Base-by-base conservation (phyloP, 768 basidiomycete genomes). In the Lentinula edodes region DNA sequence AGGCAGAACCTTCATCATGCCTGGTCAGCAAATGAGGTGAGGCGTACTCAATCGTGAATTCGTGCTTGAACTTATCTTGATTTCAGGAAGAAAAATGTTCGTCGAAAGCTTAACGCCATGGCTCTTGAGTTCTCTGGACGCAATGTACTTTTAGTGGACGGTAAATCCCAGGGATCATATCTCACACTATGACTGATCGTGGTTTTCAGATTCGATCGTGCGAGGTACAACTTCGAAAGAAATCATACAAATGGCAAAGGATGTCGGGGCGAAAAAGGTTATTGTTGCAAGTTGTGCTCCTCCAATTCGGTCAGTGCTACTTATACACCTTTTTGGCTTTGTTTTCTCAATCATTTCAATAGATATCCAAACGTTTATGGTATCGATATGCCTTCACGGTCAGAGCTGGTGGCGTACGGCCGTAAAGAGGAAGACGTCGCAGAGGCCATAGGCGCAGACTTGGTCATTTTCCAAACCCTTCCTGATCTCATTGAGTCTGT, bases 1-100 rank as follows among this genome's bases (percentile, higher is more conserved):
- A 36, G 97, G 95, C 3, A 80, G 97, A 66, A 99, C 97, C 0
- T 99, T 99, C 72, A 98, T 99, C 75, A 99, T 99, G 97, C 96
- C 97, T 7, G 97, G 96, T 23, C 97, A 99, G 71, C 90, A 93
- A 73, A 90, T 93, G 87, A 85, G 95, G 92, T 86, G 68, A 43
- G 64, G 61, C 50, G 52, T 56, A 52, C 28, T 15, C 43, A 32
- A 9, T 42, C 34, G 60, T 28, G 18, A 38, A 10, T 20, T 16
- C 28, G 34, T 59, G 3, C 28, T 28, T 32, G 8, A 32, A 28
- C 45, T 64, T 12, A 65, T 34, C n/a, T 23, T 38, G 52, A 28
- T 7, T 18, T 35, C 67, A 94, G 94, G 74, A 86, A 82, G 66
- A 97, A 95, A 81, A 98, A 95, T 71, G 96, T 98, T 10, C 81